A percentile compares a stretch with the other conserved stretches of the same genome.
Conservation (phyloP, 164 flowering plant genomes). For the Dillenia suffruticosa region DNA sequence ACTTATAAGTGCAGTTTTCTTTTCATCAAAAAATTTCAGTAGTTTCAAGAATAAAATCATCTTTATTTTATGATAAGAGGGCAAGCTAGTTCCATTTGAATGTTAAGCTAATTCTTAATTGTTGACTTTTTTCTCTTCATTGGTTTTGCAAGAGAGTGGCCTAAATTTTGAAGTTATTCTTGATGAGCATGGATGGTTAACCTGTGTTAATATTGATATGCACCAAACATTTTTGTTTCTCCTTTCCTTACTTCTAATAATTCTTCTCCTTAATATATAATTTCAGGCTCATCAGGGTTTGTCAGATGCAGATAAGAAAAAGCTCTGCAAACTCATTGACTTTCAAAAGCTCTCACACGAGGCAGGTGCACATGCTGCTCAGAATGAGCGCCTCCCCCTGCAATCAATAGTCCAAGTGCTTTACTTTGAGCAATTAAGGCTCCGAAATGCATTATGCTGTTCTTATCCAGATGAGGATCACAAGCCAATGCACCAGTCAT, state of each 20-base stretch:
- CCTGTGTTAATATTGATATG: not conserved
- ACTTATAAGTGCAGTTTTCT: too few relatives aligned
- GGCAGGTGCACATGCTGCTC: slow-evolving; percentile 96
- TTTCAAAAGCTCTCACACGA: slow-evolving; percentile 93
- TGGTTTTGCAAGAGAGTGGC: too few relatives aligned
- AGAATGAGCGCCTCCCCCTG: slow-evolving; percentile 92
- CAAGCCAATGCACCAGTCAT: slow-evolving; percentile 66
- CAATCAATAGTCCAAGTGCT: slow-evolving; percentile 94
- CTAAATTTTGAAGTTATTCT: too few relatives aligned
- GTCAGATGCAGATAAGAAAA: slow-evolving; percentile 68
- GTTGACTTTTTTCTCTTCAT: too few relatives aligned
- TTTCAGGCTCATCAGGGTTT: slow-evolving; percentile 85
- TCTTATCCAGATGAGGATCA: slow-evolving; percentile 58
- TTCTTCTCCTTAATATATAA: slow-evolving; percentile 4
- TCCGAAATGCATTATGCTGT: slow-evolving; percentile 64
- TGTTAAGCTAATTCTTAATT: not conserved
- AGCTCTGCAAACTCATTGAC: slow-evolving; percentile 78
- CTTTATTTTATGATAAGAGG: not conserved
- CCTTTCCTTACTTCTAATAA: not conserved
- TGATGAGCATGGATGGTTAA: not conserved
- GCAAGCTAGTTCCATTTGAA: too few relatives aligned
- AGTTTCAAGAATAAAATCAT: too few relatives aligned
- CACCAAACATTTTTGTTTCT: not conserved
- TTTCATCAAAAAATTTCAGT: too few relatives aligned
- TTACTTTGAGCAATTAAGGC: slow-evolving; percentile 85